A percentile compares a stretch with the other conserved stretches of the same genome.
Evolutionary conservation across 345 rosid genomes (phyloP).

Genomic region (Citrus medica): DNA sequence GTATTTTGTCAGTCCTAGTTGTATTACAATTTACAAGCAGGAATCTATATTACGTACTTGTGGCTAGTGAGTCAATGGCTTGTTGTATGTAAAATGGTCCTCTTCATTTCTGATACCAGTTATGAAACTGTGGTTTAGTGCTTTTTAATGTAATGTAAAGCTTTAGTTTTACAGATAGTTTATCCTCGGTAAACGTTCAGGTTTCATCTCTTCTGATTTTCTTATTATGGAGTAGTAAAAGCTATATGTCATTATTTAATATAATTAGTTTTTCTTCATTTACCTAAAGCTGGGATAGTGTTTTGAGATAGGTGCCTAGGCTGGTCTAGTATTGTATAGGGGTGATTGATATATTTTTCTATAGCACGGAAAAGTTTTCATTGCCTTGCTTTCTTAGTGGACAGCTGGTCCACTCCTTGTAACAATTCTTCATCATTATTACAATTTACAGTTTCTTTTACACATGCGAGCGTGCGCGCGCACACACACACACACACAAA

Average conservation of each 20-base stretch:
- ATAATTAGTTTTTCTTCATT: too few species aligned
- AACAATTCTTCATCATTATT: too few species aligned
- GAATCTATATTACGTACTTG: not conserved
- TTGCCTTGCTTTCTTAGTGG: too few species aligned
- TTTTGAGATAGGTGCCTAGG: too few species aligned
- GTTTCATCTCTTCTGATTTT: not conserved
- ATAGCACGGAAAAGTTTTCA: too few species aligned
- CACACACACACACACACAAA: too few species aligned
- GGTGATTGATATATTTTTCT: too few species aligned
- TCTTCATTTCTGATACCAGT: not conserved
- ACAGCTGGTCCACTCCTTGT: too few species aligned
- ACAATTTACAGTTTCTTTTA: too few species aligned
- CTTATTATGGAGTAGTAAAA: not conserved
- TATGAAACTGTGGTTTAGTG: not conserved
- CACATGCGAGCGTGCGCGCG: accelerated
- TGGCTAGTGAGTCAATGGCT: not conserved
- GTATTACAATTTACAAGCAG: not conserved
- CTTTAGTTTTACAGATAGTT: too few species aligned
- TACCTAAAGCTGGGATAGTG: too few species aligned
- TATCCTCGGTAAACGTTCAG: not conserved
- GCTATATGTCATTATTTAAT: not conserved
- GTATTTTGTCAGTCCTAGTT: not conserved
- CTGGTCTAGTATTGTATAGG: too few species aligned
- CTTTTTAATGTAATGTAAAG: not conserved
- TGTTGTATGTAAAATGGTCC: not conserved